Evolutionary conservation across 1,139 yeast genomes (phyloP), one percentile per base, ranked within the genome.

Genomic region (Lodderomyces beijingensis): DNA sequence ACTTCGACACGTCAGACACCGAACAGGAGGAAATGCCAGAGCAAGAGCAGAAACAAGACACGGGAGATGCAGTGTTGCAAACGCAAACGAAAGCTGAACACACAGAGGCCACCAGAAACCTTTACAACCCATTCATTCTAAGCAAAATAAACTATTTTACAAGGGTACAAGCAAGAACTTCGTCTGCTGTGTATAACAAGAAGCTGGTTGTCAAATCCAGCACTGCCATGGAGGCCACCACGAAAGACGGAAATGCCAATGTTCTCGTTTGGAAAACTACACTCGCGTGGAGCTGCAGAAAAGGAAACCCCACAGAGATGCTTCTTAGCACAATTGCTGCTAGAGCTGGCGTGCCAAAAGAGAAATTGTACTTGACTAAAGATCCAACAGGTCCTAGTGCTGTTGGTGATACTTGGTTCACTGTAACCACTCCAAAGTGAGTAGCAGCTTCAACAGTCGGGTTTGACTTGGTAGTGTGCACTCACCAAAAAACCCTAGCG

Each of bases 121-220:
- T 31, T 17, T 38, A 34, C 21, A 40, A 41, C 24, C 43, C 42
- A 4, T 41, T 41, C 25, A 30, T 41, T 3, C 28, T 41, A 14
- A 34, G 39, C 4, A 41, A 40, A 17, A 31, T 40, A 34, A 39
- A 35, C 24, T 41, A 38, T 14, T 40, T 41, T 20, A 38, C 34
- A 17, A 32, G 36, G 23, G 38, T 33, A 23, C 20, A 31, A 14
- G 12, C 31, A 2, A 32, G 31, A 16, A 16, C n/a, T n/a, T n/a
- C n/a, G n/a, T n/a, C n/a, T n/a, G n/a, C n/a, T n/a, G n/a, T n/a
- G n/a, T n/a, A n/a, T n/a, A n/a, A n/a, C n/a, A n/a, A n/a, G n/a
- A n/a, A n/a, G n/a, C n/a, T n/a, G n/a, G n/a, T n/a, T n/a, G n/a
- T n/a, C n/a, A n/a, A n/a, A n/a, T n/a, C n/a, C n/a, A n/a, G n/a